Evolutionary conservation across 2,329 filamentous ascomycete genomes (phyloP), one percentile per base, ranked within the genome.

Genomic region (Daldinia sp.): DNA sequence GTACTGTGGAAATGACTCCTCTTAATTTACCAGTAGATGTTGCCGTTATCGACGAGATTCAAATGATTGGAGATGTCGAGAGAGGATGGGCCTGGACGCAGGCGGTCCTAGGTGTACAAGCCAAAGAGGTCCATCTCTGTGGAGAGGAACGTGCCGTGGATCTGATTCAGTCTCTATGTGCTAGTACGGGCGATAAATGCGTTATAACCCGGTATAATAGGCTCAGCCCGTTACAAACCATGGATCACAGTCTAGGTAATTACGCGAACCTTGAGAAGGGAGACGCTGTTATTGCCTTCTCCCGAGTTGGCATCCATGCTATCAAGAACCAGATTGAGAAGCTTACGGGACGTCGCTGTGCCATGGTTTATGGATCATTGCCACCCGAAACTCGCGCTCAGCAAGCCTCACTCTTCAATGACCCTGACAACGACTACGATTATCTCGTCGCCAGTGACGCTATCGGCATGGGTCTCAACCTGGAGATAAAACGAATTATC

Each of bases 31-130:
- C 79, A 1, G 89, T 93, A 33, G 95, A 98, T 46, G 94, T 99
- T 39, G 95, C 93, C 1, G 95, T 99, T 72, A 95, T 99, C 70
- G 96, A 99, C 77, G 96, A 99, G 82, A 98, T 99, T 64, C 96
- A 99, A 80, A 98, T 99, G 96, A 93, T 99, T 73, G 90, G 89
- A 15, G 90, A 94, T 75, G 69, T 79, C 0, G 88, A 93, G 0
- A 90, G 96, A 73, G 96, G 97, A 1, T 97, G 92, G 90, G 94
- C 94, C 2, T 99, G 96, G 96, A 97, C 94, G 1, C 89, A 94
- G 74, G 96, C 96, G 1, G 84, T 98, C 13, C 84, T 99, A 4
- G 96, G 96, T 39, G 86, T 97, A 0, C 90, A 92, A 79, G 96
- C 93, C 4, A 91, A 90, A 74, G 96, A 99, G 77, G 84, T 99